A percentile compares a stretch with the other conserved stretches of the same genome.
phyloP scores from a whole-genome alignment of 805 yeast species.

The Suhomyces tanzawaensis region DNA sequence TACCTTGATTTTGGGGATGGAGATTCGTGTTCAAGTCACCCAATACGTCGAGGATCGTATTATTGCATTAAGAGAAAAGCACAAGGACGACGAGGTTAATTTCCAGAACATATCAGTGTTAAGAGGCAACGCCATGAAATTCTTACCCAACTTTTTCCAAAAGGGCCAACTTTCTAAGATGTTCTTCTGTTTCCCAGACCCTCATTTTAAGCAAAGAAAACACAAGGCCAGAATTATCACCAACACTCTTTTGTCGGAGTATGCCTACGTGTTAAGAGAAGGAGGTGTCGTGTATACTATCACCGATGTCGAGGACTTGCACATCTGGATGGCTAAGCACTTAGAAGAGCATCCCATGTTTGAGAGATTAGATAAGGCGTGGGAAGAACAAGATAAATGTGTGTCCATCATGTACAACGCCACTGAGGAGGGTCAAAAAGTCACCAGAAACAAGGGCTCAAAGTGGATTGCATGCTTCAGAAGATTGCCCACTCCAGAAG shows the following conservation, averaged over 20 bases:
- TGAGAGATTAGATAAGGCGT: constrained; percentile 71
- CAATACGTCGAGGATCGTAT: constrained; percentile 95
- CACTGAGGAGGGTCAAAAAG: constrained; percentile 99
- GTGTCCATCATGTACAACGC: constrained; percentile 83
- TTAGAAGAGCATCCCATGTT: constrained; percentile 88
- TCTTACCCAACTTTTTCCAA: constrained; percentile 87
- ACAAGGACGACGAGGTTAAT: constrained; percentile 26
- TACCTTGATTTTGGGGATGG: constrained; percentile 86
- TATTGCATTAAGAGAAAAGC: constrained; percentile 74
- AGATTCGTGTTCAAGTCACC: constrained; percentile 95
- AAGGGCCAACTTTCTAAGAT: constrained; percentile 83
- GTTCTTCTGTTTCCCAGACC: constrained; percentile 99
- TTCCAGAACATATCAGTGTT: constrained; percentile 87
- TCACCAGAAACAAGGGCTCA: constrained; percentile 81
- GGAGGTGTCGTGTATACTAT: constrained; percentile 92
- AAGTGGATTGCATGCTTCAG: constrained; percentile 87
- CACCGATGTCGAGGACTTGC: constrained; percentile 92
- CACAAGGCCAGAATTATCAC: constrained; percentile 97
- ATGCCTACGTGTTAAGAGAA: constrained; percentile 83
- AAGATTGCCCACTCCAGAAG: constrained; percentile 62
- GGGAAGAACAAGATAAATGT: constrained; percentile 79
- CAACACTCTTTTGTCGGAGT: constrained; percentile 82
- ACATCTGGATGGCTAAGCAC: constrained; percentile 94
- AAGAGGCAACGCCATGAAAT: constrained; percentile 97
- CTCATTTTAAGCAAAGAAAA: constrained; percentile 95